These are phyloP conservation scores for Medicago truncatula DNA, from an alignment of 306 rosid species.

Conservation along the genomic window DNA sequence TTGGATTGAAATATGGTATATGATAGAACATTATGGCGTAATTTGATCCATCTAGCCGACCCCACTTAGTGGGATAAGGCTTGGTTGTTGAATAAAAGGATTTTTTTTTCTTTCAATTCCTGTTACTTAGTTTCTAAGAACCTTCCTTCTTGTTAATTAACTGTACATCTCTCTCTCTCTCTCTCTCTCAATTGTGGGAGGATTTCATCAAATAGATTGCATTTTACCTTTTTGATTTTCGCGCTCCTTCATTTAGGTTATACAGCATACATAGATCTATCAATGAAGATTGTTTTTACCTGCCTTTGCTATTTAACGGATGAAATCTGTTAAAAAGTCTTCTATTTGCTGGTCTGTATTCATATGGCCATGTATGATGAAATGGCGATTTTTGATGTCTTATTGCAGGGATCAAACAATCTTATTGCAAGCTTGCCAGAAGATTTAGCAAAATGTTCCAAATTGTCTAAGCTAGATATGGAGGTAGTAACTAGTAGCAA, in stretches of 20 bases:
- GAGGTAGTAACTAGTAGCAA: slow-evolving; percentile 65
- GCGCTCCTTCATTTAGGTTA: slow-evolving; percentile 36
- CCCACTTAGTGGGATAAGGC: no score
- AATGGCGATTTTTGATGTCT: slow-evolving; percentile 33
- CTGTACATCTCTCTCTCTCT: no score
- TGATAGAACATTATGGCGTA: no score
- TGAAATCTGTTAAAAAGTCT: slow-evolving; percentile 24
- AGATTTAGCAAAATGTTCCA: slow-evolving; percentile 77
- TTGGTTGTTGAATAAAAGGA: background rate
- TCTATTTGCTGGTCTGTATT: slow-evolving; percentile 29
- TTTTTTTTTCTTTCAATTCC: background rate
- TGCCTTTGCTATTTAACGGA: slow-evolving; percentile 35
- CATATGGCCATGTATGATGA: slow-evolving; percentile 26
- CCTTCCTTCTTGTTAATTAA: slow-evolving; percentile 8
- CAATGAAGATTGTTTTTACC: slow-evolving; percentile 13
- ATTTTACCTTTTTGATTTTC: slow-evolving; percentile 29
- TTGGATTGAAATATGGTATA: no score
- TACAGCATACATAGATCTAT: slow-evolving; percentile 20
- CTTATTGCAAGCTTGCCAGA: slow-evolving; percentile 76
- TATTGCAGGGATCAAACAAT: slow-evolving; percentile 83
- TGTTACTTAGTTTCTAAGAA: background rate
- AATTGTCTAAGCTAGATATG: slow-evolving; percentile 81
- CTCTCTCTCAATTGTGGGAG: background rate
- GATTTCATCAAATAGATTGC: slow-evolving; percentile 21
- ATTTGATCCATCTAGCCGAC: no score